These are phyloP conservation scores for Phaseolus lunatus DNA, from an alignment of 306 rosid species.

Conservation along the genomic window DNA sequence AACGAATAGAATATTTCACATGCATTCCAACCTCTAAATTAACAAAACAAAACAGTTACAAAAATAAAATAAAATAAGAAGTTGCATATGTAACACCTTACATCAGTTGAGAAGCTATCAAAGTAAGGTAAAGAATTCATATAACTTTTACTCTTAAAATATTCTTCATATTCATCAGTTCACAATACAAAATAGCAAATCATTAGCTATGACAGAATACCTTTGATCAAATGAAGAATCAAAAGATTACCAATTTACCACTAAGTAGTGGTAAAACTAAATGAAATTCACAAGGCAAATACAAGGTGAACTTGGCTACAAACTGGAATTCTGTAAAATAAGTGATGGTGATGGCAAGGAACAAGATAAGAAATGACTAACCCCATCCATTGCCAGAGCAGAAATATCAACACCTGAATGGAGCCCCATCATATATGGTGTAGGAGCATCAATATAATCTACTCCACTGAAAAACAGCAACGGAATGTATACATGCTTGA, in stretches of 20 bases:
- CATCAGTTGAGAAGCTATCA: not conserved
- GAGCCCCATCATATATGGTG: constrained; percentile 99
- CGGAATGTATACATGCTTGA: constrained; percentile 99
- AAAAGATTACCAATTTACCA: not conserved
- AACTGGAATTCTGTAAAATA: constrained; percentile 26
- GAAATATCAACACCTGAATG: constrained; percentile 96
- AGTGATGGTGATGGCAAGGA: constrained; percentile 10
- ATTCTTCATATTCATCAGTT: constrained; percentile 22
- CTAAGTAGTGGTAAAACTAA: constrained; percentile 30
- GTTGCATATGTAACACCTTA: constrained; percentile 7
- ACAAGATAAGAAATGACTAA: constrained; percentile 57
- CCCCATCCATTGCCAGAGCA: constrained; percentile 84
- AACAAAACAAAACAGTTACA: constrained; percentile 25
- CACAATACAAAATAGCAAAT: constrained; percentile 15
- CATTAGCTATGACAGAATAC: constrained; percentile 15
- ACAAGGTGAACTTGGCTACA: constrained; percentile 20
- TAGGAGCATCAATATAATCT: constrained; percentile 99
- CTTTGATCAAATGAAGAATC: constrained; percentile 28
- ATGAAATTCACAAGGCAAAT: constrained; percentile 39
- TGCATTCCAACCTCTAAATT: constrained; percentile 29
- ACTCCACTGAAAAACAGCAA: constrained; percentile 99
- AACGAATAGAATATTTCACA: constrained; percentile 36
- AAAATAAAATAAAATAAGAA: not conserved
- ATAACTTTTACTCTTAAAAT: constrained; percentile 12
- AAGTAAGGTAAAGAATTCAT: constrained; percentile 6